A percentile compares a stretch with the other conserved stretches of the same genome.
Conservation (phyloP, 805 yeast species). For the Millerozyma acaciae region DNA sequence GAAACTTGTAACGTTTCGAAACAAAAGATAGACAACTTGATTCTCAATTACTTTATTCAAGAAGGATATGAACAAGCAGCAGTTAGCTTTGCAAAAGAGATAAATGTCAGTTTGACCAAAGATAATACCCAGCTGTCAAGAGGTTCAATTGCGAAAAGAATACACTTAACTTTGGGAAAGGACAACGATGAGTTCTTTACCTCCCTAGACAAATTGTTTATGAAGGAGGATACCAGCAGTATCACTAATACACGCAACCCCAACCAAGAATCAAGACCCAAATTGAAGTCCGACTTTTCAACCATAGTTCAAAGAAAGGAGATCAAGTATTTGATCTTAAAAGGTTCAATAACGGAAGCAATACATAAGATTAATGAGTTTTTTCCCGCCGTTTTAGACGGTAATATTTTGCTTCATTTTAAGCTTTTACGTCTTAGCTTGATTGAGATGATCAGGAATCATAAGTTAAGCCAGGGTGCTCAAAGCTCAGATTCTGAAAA, state of each 20-base stretch:
- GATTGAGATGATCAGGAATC: constrained; percentile 74
- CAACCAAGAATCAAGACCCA: constrained; percentile 5
- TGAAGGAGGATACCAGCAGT: too few species aligned
- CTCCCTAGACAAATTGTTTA: too few species aligned
- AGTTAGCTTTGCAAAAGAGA: constrained; percentile 54
- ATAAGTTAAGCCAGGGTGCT: constrained; percentile 19
- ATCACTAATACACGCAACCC: too few species aligned
- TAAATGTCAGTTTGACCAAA: constrained; percentile 40
- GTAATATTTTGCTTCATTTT: constrained; percentile 64
- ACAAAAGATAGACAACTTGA: constrained; percentile 45
- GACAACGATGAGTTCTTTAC: background rate
- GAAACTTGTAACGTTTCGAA: constrained; percentile 24
- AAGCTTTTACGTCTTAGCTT: constrained; percentile 67
- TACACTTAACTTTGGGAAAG: background rate
- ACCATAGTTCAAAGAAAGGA: constrained; percentile 50
- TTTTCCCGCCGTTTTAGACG: constrained; percentile 64
- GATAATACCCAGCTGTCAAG: background rate
- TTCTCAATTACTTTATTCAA: constrained; percentile 69
- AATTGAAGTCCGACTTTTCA: constrained; percentile 36
- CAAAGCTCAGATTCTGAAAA: constrained; percentile 33
- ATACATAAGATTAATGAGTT: constrained; percentile 52
- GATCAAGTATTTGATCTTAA: constrained; percentile 50
- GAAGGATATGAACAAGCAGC: constrained; percentile 78
- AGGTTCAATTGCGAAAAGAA: background rate
- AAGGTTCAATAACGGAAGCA: constrained; percentile 60